Percentiles rank a stretch among this genome's conserved stretches.
Conservation (phyloP, 2,329 filamentous ascomycete species). For the Macrophomina phaseolina region DNA sequence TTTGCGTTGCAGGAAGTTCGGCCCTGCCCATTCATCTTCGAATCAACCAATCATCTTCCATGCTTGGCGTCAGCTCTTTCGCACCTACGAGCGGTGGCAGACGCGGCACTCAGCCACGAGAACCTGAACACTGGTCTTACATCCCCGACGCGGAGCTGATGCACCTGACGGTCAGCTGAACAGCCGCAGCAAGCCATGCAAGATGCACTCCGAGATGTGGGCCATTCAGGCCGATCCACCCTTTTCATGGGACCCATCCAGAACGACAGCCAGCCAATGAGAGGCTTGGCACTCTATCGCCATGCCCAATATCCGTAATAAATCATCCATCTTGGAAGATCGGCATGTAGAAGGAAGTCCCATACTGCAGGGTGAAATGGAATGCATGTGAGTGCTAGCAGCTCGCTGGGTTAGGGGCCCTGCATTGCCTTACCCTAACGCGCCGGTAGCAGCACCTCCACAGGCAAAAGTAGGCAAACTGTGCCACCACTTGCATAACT, state of each 20-base stretch:
- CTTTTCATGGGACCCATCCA: not conserved
- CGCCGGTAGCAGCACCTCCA: not conserved
- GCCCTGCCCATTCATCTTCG: not conserved
- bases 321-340: not conserved
- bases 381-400: not conserved
- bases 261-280: not conserved
- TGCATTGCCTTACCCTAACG: not conserved
- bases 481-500: not conserved
- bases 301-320: not conserved
- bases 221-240: not conserved
- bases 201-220: not conserved
- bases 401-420: slow-evolving; percentile 7
- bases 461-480: not conserved
- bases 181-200: not conserved
- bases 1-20: too few relatives aligned
- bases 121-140: not conserved
- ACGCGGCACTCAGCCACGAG: not conserved
- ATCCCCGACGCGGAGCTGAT: not conserved
- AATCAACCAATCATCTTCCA: not conserved
- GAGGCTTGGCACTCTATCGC: too few relatives aligned
- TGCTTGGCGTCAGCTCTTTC: not conserved
- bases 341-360: not conserved
- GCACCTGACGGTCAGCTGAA: not conserved
- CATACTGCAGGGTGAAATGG: not conserved
- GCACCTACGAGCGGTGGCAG: not conserved